These are phyloP conservation scores for Penicillium sclerotiorum DNA, from an alignment of 2,329 filamentous ascomycete genomes.

Conservation along the genomic window DNA sequence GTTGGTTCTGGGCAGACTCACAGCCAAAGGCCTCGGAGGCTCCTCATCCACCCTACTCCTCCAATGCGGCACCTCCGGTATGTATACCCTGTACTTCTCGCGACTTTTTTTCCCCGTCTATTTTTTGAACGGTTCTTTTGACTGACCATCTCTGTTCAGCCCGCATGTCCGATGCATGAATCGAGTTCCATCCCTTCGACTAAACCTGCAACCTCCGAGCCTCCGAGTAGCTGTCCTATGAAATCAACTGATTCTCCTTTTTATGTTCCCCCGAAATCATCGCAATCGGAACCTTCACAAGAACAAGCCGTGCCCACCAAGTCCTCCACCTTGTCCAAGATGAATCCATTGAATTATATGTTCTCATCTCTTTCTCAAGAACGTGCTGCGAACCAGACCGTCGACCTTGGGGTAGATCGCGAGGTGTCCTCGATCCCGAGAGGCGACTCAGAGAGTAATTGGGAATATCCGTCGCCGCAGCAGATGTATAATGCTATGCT, in stretches of 20 bases:
- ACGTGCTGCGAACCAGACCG: constrained; percentile 70
- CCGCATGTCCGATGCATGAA: constrained; percentile 71
- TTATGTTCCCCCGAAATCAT: constrained; percentile 38
- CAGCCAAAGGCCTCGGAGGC: constrained; percentile 43
- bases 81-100: constrained; percentile 25
- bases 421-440: constrained; percentile 91
- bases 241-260: constrained; percentile 55
- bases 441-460: constrained; percentile 72
- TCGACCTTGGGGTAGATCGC: constrained; percentile 75
- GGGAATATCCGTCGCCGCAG: constrained; percentile 98
- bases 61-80: constrained; percentile 59
- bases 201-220: constrained; percentile 29
- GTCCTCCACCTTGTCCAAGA: constrained; percentile 62
- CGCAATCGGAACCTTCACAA: constrained; percentile 34
- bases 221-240: constrained; percentile 48
- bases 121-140: too few species aligned
- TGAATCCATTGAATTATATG: constrained; percentile 94
- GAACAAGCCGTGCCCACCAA: constrained; percentile 31
- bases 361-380: constrained; percentile 82
- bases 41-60: constrained; percentile 49
- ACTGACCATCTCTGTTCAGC: constrained; percentile 48
- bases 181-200: constrained; percentile 37
- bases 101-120: constrained; percentile 21
- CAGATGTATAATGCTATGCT: constrained; percentile 99
- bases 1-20: constrained; percentile 71